A percentile compares a stretch with the other conserved stretches of the same genome.
These are phyloP conservation scores for Tolypocladium ovalisporum DNA, from an alignment of 2,329 filamentous ascomycete species.

Conservation along the genomic window DNA sequence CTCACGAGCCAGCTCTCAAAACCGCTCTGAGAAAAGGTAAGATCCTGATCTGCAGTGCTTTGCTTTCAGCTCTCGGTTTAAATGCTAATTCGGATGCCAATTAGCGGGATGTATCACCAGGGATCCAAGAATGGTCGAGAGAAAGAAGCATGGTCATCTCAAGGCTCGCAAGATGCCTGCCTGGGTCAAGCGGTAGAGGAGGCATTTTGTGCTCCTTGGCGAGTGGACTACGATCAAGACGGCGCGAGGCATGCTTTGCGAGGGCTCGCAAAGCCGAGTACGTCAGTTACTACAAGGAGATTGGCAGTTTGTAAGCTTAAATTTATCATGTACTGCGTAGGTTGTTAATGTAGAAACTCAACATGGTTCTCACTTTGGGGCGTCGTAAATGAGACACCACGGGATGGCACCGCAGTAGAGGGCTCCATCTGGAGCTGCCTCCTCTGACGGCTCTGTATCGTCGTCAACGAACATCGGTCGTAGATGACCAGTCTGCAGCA, in stretches of 20 bases:
- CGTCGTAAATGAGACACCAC: not conserved
- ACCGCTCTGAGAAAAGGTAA: conserved; percentile 78
- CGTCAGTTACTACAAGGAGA: not conserved
- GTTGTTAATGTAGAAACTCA: not conserved
- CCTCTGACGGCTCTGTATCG: not conserved
- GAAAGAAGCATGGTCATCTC: conserved; percentile 92
- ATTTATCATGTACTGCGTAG: not conserved
- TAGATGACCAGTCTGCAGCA: not conserved
- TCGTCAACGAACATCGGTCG: not conserved
- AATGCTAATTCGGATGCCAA: conserved; percentile 7
- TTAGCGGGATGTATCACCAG: conserved; percentile 86
- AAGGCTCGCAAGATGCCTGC: conserved; percentile 97
- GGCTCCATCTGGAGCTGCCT: not conserved
- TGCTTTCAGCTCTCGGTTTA: not conserved
- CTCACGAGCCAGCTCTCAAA: conserved; percentile 89
- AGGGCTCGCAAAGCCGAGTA: not conserved
- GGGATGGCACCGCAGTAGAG: not conserved
- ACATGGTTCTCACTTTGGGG: not conserved
- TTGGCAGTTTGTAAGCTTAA: not conserved
- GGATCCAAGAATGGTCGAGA: conserved; percentile 85
- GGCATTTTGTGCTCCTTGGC: not conserved
- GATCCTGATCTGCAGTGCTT: conserved; percentile 18
- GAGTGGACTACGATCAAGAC: not conserved
- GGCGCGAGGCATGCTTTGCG: not conserved
- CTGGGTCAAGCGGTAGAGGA: conserved; percentile 77